Evolutionary conservation across 345 rosid genomes (phyloP).

Genomic region (Reutealis trisperma): DNA sequence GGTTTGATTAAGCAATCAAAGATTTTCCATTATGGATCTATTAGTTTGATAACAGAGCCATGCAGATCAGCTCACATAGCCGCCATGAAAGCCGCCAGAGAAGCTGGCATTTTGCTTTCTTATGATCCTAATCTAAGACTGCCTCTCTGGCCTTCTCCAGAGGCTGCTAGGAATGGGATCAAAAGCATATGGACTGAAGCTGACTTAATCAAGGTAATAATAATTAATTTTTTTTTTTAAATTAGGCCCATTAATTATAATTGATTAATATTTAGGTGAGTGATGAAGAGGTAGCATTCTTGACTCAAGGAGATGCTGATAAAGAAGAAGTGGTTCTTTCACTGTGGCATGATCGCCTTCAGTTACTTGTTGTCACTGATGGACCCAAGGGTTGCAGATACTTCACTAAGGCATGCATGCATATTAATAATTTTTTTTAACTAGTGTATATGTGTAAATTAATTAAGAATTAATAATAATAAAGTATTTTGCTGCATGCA

Average conservation of each 20-base stretch:
- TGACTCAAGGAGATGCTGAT: conserved; percentile 49
- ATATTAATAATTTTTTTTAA: neutral
- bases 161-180: conserved; percentile 62
- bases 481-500: neutral
- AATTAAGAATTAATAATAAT: too few species aligned
- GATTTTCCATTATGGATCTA: conserved; percentile 75
- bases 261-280: conserved; percentile 33
- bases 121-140: conserved; percentile 68
- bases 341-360: conserved; percentile 55
- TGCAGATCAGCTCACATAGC: conserved; percentile 70
- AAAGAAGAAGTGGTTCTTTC: conserved; percentile 59
- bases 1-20: conserved; percentile 57
- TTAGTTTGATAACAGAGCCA: conserved; percentile 69
- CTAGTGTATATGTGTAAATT: neutral
- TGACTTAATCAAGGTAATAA: conserved; percentile 51
- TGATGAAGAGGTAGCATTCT: conserved; percentile 61
- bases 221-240: neutral
- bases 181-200: conserved; percentile 66
- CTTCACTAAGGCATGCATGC: conserved; percentile 44
- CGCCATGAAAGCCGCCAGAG: conserved; percentile 68
- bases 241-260: too few species aligned
- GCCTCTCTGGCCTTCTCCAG: conserved; percentile 66
- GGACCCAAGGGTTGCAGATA: conserved; percentile 73
- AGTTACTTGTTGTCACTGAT: conserved; percentile 64
- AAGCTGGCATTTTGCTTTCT: conserved; percentile 55